phyloP scores from a whole-genome alignment of 805 yeast genomes.

The Zygosaccharomyces bisporus region DNA sequence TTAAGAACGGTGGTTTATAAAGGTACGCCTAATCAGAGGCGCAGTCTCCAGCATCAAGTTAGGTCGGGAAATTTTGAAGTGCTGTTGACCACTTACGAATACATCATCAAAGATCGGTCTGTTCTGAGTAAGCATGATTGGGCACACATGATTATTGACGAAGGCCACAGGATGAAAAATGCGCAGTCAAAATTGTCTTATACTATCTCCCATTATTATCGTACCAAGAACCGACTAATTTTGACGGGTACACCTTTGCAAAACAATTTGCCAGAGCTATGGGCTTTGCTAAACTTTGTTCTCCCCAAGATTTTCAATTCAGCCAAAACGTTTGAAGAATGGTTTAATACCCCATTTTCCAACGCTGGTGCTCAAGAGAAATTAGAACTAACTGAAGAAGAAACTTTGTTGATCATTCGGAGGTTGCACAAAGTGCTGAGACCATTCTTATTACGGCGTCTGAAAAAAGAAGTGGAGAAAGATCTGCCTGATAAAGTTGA shows the following conservation, averaged over 20 bases:
- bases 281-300: slow-evolving; percentile 81
- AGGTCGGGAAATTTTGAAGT: slow-evolving; percentile 71
- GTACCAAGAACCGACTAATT: slow-evolving; percentile 71
- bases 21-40: slow-evolving; percentile 73
- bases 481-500: slow-evolving; percentile 83
- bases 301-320: slow-evolving; percentile 82
- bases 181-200: slow-evolving; percentile 67
- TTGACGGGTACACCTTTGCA: slow-evolving; percentile 87
- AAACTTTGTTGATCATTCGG: slow-evolving; percentile 71
- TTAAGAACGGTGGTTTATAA: slow-evolving; percentile 69
- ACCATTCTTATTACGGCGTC: slow-evolving; percentile 78
- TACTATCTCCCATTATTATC: slow-evolving; percentile 68
- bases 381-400: slow-evolving; percentile 81
- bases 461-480: slow-evolving; percentile 83
- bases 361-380: slow-evolving; percentile 80
- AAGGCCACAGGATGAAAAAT: slow-evolving; percentile 87
- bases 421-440: slow-evolving; percentile 83
- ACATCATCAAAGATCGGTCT: slow-evolving; percentile 73
- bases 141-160: slow-evolving; percentile 88
- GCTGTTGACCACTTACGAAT: slow-evolving; percentile 75
- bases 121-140: slow-evolving; percentile 63
- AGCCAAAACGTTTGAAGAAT: slow-evolving; percentile 80
- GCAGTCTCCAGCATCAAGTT: slow-evolving; percentile 58
- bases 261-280: slow-evolving; percentile 77
- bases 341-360: slow-evolving; percentile 88